Base-by-base conservation (phyloP, 345 rosid genomes). In the Luvunga scandens region DNA sequence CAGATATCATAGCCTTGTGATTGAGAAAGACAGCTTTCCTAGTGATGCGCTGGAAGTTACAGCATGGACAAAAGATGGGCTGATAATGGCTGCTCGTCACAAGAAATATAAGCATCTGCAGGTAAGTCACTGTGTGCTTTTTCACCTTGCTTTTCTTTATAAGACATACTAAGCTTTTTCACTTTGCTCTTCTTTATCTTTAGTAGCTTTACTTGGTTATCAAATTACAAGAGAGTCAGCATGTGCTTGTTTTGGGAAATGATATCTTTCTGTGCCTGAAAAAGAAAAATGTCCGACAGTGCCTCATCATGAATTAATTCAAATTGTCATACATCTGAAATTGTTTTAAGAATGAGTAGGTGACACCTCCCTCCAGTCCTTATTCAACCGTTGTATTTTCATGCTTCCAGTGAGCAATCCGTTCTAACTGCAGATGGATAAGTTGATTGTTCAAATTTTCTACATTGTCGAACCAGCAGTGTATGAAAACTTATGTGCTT, bases 11-110 rank as follows among this genome's bases (percentile, higher is more conserved):
- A 92, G 94, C 87, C 93, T 92, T 45, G 97, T 96, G 80, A 90
- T 96, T 42, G 97, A 92, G 21, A 86, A 87, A 66, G 94, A 94
- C 3, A 83, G 92, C 55, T 96, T 94, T 81, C 98, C 98, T 0
- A 33, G 73, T 68, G 91, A 90, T 33, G 91, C 79, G 75, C 93
- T 92, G 6, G 98, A 94, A 87, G 80, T 97, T 75, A 94, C 97
- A 1, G 99, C 99, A 7, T 93, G 97, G 97, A 94, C 98, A 2
- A 96, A 94, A 55, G 98, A 94, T 80, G 99, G 94, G 53, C 81
- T 93, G 62, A 83, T 97, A 79, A 94, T 97, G 99, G 99, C 98
- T 7, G 98, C 98, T 76, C 90, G 98, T 21, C 99, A 94, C 87
- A 86, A 84, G 83, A 89, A 83, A 79, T 82, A 94, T 81, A 93